Evolutionary conservation across 495 filamentous ascomycete genomes (phyloP).

Genomic region (Hypoxylon rickii): DNA sequence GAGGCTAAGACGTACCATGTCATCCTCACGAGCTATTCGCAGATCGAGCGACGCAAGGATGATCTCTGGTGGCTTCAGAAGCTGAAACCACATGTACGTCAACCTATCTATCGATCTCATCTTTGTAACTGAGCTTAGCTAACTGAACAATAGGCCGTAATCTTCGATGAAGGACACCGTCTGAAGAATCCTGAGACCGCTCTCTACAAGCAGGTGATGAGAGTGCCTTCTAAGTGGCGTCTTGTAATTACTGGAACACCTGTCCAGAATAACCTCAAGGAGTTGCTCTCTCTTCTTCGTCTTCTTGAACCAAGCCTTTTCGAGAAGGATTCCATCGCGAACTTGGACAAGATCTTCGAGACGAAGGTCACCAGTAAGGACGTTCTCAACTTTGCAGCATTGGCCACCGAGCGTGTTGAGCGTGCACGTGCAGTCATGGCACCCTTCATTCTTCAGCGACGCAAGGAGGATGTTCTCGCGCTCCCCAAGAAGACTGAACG

Average conservation of each 20-base stretch:
- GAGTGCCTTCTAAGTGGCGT: constrained; percentile 75
- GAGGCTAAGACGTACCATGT: constrained; percentile 66
- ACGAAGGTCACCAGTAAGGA: constrained; percentile 85
- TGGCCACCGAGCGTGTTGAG: constrained; percentile 82
- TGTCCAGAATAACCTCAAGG: constrained; percentile 92
- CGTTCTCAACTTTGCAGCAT: constrained; percentile 70
- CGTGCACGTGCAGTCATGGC: constrained; percentile 90
- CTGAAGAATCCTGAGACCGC: constrained; percentile 84
- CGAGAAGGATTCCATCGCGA: constrained; percentile 65
- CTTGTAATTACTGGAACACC: constrained; percentile 92
- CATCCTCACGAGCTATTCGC: constrained; percentile 83
- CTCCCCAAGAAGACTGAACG: constrained; percentile 79
- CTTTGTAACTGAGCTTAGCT: neutral
- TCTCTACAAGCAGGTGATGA: constrained; percentile 77
- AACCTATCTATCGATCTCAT: neutral
- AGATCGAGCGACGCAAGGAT: constrained; percentile 44
- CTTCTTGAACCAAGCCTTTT: constrained; percentile 92
- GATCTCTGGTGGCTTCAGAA: constrained; percentile 46
- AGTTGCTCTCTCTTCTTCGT: constrained; percentile 82
- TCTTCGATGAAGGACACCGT: constrained; percentile 92
- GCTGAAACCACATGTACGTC: constrained; percentile 51
- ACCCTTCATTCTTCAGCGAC: constrained; percentile 89
- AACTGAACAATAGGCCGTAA: constrained; percentile 53
- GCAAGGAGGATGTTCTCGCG: constrained; percentile 93
- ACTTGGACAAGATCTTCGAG: constrained; percentile 81